Evolutionary conservation across 306 rosid genomes (phyloP), one percentile per base, ranked within the genome.

Genomic region (Mucuna pruriens): DNA sequence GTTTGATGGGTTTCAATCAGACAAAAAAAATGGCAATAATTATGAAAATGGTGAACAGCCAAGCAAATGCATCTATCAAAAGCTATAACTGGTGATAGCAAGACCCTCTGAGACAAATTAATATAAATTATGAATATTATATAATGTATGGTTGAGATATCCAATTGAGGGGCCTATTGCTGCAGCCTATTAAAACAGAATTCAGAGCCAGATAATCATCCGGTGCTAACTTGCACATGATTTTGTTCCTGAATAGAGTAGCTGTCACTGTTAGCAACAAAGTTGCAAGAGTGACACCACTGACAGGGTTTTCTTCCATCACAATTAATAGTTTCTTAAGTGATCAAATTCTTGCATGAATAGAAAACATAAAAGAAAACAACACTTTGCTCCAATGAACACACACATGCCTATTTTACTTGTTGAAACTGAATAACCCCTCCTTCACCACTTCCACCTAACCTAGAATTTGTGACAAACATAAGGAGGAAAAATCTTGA

Each of bases 391-490:
- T 75, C 79, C 71, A 84, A 80, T 81, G 38, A 84, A 60, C 45
- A 7, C 63, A 4, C 71, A 51, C 20, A 75, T 4, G n/a, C 75
- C 29, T 8, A 25, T 17, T 42, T 83, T 76, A 76, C 83, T 64
- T 76, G 70, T 33, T 44, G 71, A 82, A 74, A 63, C 5, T 67
- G 73, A 65, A 16, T 58, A 77, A 78, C 61, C 77, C 85, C 75
- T 82, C 13, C 75, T 82, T 82, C 85, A 60, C 67, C 38, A 74
- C 74, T 78, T 78, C 62, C 57, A 85, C 86, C 86, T 73, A 85
- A 80, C 76, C 23, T 2, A 38, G 75, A 81, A 76, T 60, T 52
- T 31, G 19, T 31, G 19, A 33, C 44, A 86, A 71, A 64, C 15
- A 19, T 16, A 65, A 75, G n/a, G 10, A 4, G 4, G 0, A 4